These are phyloP conservation scores for Polygonum aviculare DNA, from an alignment of 148 eudicot genomes.

Conservation along the genomic window DNA sequence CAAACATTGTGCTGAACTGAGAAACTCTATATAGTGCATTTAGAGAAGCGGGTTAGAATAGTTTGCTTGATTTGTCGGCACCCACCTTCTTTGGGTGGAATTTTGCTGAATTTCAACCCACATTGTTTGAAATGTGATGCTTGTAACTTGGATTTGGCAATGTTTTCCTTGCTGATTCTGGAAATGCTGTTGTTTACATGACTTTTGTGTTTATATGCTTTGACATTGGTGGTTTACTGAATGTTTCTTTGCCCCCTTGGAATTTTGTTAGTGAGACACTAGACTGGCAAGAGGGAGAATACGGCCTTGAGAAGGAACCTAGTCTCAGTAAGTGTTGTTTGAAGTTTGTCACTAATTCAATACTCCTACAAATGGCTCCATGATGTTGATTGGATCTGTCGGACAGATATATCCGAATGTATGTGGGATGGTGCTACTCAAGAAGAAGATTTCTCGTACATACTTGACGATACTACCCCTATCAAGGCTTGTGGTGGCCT, in stretches of 20 bases:
- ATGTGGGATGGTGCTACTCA: slow-evolving; percentile 38
- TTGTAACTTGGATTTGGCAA: background rate
- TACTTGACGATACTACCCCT: slow-evolving; percentile 64
- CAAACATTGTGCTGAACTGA: background rate
- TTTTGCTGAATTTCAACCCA: background rate
- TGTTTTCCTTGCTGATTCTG: background rate
- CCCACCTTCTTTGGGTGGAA: slow-evolving; percentile 6
- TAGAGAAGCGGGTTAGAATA: background rate
- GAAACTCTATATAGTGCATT: background rate
- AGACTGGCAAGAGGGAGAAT: slow-evolving; percentile 39
- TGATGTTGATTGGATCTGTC: slow-evolving; percentile 5
- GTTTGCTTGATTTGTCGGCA: slow-evolving; percentile 15
- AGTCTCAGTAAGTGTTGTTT: slow-evolving; percentile 31
- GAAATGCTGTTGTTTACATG: background rate
- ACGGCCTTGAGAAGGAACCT: slow-evolving; percentile 21
- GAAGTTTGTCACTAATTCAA: background rate
- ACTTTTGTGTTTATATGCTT: background rate
- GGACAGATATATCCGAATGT: slow-evolving; percentile 37
- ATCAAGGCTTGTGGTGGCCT: slow-evolving; percentile 70
- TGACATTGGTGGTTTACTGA: background rate
- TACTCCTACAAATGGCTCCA: background rate
- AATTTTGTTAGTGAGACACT: slow-evolving; percentile 3
- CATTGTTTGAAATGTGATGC: background rate
- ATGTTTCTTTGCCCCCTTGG: background rate
- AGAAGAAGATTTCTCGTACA: slow-evolving; percentile 41